Base-by-base conservation (phyloP, 495 filamentous ascomycete species). In the Oidiodendron maius region DNA sequence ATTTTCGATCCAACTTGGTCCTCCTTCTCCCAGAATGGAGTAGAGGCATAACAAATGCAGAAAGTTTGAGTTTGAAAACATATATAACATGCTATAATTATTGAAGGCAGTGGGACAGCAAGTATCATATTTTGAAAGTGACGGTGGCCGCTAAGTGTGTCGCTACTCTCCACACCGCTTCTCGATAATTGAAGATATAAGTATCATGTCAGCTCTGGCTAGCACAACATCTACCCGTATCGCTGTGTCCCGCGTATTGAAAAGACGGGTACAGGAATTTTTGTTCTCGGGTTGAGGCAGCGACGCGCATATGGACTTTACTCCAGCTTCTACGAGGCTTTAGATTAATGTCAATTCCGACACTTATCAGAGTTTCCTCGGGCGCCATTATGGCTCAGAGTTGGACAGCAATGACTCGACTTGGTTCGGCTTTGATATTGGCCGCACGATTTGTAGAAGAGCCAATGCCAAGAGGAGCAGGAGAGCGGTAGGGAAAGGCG, bases 11-110 rank as follows among this genome's bases (percentile, higher is more conserved):
- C 25, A 42, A 21, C 24, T 48, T 55, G 15, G 48, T 48, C 24
- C 52, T 46, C 20, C 58, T 50, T 5, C 58, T 48, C 8, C 58
- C 58, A 38, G 39, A 57, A 30, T 54, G 50, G 35, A 60, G 48
- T 13, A 60, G 44, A 32, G 51, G 40, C 56, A 59, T 59, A 20
- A 22, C 37, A 38, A 36, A 20, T 26, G 36, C 4, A 51, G 15
- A 49, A 40, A 17, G 21, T 34, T 41, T 21, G 6, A 45, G 2
- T 23, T 15, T 17, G 15, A 21, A 51, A 24, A 36, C 30, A 2
- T 30, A 28, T 32, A 24, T 35, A 25, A 37, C 25, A 20, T 32
- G 30, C 9, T 18, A 3, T 43, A 20, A 38, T 21, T 42, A 24
- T 16, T 30, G 30, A 38, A 28, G 35, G 56, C 52, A 55, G 35